These are phyloP conservation scores for Colletotrichum sublineola DNA, from an alignment of 2,329 filamentous ascomycete genomes.

Conservation along the genomic window DNA sequence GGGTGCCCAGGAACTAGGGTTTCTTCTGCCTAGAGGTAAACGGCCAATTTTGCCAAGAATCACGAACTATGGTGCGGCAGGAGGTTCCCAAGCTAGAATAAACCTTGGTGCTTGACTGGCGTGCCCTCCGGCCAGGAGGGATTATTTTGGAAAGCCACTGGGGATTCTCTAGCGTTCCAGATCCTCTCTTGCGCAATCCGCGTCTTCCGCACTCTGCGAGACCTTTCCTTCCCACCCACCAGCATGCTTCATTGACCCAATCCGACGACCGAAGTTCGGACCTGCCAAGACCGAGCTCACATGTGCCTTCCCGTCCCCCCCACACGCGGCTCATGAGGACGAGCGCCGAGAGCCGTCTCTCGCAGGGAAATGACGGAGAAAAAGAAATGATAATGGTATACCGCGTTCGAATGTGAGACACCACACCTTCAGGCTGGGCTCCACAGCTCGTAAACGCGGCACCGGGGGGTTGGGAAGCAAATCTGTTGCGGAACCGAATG, in stretches of 20 bases:
- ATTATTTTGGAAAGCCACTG: not conserved
- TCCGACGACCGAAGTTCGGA: slow-evolving; percentile 31
- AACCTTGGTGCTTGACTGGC: not conserved
- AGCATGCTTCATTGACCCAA: too few relatives aligned
- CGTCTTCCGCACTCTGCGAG: not conserved
- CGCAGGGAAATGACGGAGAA: too few relatives aligned
- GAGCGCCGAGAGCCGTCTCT: not conserved
- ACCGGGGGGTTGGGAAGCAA: not conserved
- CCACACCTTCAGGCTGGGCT: not conserved
- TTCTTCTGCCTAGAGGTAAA: not conserved
- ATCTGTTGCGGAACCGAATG: not conserved
- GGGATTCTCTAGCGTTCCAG: not conserved
- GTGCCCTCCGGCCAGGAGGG: not conserved
- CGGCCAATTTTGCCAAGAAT: not conserved
- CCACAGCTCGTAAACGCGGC: not conserved
- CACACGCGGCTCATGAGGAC: slow-evolving; percentile 5
- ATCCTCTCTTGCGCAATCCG: not conserved
- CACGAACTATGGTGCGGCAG: not conserved
- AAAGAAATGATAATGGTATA: not conserved
- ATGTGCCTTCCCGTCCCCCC: not conserved
- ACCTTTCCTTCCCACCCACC: too few relatives aligned
- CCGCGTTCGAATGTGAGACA: not conserved
- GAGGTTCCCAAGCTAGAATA: slow-evolving; percentile 9
- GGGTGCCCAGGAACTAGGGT: not conserved
- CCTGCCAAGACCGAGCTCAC: slow-evolving; percentile 31